Evolutionary conservation across 2,329 filamentous ascomycete genomes (phyloP).

Genomic region (Paracamarosporium sp.): DNA sequence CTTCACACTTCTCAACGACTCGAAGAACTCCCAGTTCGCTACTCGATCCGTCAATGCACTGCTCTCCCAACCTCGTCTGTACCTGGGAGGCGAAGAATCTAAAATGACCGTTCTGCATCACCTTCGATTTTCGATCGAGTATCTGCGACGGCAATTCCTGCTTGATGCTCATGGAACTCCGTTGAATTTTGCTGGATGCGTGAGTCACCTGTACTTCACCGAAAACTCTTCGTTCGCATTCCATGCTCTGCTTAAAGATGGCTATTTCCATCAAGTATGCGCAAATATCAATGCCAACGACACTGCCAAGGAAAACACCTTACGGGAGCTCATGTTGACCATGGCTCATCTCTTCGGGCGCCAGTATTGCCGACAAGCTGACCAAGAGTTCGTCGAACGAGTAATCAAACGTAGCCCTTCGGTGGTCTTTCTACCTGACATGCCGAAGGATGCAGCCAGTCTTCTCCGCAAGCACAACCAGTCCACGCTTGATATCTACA

Average conservation of each 20-base stretch:
- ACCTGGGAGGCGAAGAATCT: slow-evolving; percentile 71
- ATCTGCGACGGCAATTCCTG: slow-evolving; percentile 72
- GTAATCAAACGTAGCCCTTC: slow-evolving; percentile 66
- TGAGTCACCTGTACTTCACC: slow-evolving; percentile 77
- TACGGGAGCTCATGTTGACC: slow-evolving; percentile 70
- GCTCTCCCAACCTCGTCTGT: slow-evolving; percentile 72
- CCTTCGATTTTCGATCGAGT: slow-evolving; percentile 81
- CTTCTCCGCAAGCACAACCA: slow-evolving; percentile 69
- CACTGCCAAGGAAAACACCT: slow-evolving; percentile 48
- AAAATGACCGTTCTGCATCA: slow-evolving; percentile 77
- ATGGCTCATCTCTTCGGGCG: slow-evolving; percentile 76
- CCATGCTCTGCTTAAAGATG: slow-evolving; percentile 73
- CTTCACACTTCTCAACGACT: slow-evolving; percentile 71
- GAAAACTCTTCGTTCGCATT: slow-evolving; percentile 80
- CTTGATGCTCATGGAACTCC: slow-evolving; percentile 67
- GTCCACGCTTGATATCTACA: slow-evolving; percentile 70
- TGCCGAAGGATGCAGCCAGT: slow-evolving; percentile 64
- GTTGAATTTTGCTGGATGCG: slow-evolving; percentile 73
- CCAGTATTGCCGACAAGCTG: slow-evolving; percentile 56
- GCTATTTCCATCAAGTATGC: slow-evolving; percentile 73
- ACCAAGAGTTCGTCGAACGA: slow-evolving; percentile 56
- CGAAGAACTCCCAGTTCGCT: slow-evolving; percentile 68
- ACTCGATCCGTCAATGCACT: slow-evolving; percentile 69
- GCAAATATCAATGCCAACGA: slow-evolving; percentile 59
- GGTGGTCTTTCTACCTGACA: slow-evolving; percentile 67